phyloP scores from a whole-genome alignment of 257 asterid genomes.

The Capsicum baccatum region DNA sequence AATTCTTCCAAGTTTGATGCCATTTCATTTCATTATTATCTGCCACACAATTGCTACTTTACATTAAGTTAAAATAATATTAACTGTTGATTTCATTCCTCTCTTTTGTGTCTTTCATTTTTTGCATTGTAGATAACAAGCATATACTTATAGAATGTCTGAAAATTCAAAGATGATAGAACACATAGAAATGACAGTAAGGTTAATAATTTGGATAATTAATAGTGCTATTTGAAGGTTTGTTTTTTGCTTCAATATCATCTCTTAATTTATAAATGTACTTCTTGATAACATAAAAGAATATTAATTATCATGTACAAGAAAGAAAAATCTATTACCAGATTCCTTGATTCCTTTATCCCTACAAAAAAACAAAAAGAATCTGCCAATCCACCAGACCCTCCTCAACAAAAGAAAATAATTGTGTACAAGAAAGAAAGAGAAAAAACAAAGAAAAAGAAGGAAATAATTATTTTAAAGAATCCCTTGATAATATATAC shows the following conservation, averaged over 20 bases:
- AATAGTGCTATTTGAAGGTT: slow-evolving; percentile 9
- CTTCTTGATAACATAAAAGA: slow-evolving; percentile 45
- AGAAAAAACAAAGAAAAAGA: slow-evolving; percentile 29
- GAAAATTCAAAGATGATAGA: slow-evolving; percentile 12
- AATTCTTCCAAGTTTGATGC: slow-evolving; percentile 23
- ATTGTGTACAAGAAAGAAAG: slow-evolving; percentile 24
- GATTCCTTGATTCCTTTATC: slow-evolving; percentile 90
- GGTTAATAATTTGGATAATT: background rate
- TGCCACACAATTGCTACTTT: background rate
- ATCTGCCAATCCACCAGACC: slow-evolving; percentile 69
- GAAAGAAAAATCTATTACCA: slow-evolving; percentile 55
- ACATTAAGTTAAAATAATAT: slow-evolving; percentile 4
- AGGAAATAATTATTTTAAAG: slow-evolving; percentile 39
- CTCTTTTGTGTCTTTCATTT: background rate
- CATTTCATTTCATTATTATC: slow-evolving; percentile 22
- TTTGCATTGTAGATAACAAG: slow-evolving; percentile 19
- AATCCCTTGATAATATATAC: slow-evolving; percentile 30
- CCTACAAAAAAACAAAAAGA: slow-evolving; percentile 76
- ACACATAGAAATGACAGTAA: background rate
- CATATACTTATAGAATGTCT: slow-evolving; percentile 24
- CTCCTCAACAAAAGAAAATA: slow-evolving; percentile 39
- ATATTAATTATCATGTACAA: slow-evolving; percentile 15
- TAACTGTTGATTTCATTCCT: slow-evolving; percentile 10
- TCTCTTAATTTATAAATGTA: slow-evolving; percentile 43
- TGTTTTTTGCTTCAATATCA: slow-evolving; percentile 37